Evolutionary conservation across 768 basidiomycete genomes (phyloP).

Genomic region (Mrakia frigida): DNA sequence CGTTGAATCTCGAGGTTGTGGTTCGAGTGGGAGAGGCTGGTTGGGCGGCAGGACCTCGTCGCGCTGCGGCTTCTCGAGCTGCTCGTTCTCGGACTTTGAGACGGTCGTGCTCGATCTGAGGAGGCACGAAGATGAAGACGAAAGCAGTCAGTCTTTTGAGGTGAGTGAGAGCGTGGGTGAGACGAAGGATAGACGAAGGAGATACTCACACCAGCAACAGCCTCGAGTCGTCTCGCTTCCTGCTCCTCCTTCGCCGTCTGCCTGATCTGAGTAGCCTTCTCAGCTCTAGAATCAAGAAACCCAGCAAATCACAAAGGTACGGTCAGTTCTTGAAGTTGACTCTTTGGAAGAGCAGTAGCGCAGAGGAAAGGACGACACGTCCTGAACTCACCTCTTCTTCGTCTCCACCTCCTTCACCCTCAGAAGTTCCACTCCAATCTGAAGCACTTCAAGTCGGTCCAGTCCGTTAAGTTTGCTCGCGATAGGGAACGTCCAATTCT

Average conservation of each 20-base stretch:
- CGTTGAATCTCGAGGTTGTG: background rate
- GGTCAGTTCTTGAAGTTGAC: too few species aligned
- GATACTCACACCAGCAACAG: background rate
- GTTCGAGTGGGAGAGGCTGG: background rate
- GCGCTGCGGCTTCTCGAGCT: background rate
- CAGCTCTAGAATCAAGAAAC: too few species aligned
- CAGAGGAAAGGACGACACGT: background rate
- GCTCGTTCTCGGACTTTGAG: background rate
- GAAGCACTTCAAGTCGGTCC: background rate
- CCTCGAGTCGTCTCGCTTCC: slow-evolving; percentile 8
- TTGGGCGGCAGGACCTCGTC: background rate
- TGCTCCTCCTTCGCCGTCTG: slow-evolving; percentile 14
- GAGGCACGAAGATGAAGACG: background rate
- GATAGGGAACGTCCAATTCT: slow-evolving; percentile 11
- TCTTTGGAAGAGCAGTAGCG: too few species aligned
- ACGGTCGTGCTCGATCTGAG: slow-evolving; percentile 27
- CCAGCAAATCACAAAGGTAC: too few species aligned
- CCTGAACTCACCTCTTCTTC: slow-evolving; percentile 13
- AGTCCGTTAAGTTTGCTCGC: background rate
- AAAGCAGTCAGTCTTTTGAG: background rate
- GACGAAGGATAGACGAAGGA: background rate
- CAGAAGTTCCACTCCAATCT: slow-evolving; percentile 2
- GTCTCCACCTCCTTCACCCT: background rate
- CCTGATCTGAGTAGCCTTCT: background rate
- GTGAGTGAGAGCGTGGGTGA: background rate